Evolutionary conservation across 2,329 filamentous ascomycete species (phyloP).

Genomic region (Aspergillus puulaauensis): DNA sequence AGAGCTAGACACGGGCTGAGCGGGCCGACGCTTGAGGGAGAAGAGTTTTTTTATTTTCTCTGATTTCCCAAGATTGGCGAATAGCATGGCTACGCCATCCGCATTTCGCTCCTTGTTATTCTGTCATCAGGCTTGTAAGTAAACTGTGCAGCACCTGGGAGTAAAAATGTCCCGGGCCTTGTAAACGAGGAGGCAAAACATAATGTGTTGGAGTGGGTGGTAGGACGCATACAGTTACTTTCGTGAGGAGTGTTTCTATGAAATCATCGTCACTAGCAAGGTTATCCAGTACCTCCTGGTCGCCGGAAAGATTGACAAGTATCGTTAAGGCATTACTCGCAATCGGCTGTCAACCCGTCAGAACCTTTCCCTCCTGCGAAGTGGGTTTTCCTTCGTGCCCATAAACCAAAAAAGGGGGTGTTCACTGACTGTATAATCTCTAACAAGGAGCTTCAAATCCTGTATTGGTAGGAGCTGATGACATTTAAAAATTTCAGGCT

Average conservation of each 20-base stretch:
- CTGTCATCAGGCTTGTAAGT: slow-evolving; percentile 22
- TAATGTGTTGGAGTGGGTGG: slow-evolving; percentile 19
- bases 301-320: slow-evolving; percentile 80
- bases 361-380: neutral
- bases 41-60: slow-evolving; percentile 70
- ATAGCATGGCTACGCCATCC: slow-evolving; percentile 83
- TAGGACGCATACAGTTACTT: slow-evolving; percentile 69
- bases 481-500: slow-evolving; percentile 80
- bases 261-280: slow-evolving; percentile 80
- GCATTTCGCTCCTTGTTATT: slow-evolving; percentile 70
- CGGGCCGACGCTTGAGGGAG: slow-evolving; percentile 64
- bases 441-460: slow-evolving; percentile 81
- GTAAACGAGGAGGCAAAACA: too few relatives aligned
- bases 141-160: neutral
- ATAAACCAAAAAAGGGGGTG: neutral
- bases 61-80: slow-evolving; percentile 87
- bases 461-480: slow-evolving; percentile 75
- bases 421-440: slow-evolving; percentile 72
- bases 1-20: slow-evolving; percentile 70
- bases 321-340: slow-evolving; percentile 84
- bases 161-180: neutral
- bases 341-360: slow-evolving; percentile 61
- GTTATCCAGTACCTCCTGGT: slow-evolving; percentile 70
- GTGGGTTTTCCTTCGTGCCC: neutral
- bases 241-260: slow-evolving; percentile 68